Percentiles rank a stretch among this genome's conserved stretches.
These are phyloP conservation scores for Daedaleopsis nitida DNA, from an alignment of 768 basidiomycete genomes.

Conservation along the genomic window DNA sequence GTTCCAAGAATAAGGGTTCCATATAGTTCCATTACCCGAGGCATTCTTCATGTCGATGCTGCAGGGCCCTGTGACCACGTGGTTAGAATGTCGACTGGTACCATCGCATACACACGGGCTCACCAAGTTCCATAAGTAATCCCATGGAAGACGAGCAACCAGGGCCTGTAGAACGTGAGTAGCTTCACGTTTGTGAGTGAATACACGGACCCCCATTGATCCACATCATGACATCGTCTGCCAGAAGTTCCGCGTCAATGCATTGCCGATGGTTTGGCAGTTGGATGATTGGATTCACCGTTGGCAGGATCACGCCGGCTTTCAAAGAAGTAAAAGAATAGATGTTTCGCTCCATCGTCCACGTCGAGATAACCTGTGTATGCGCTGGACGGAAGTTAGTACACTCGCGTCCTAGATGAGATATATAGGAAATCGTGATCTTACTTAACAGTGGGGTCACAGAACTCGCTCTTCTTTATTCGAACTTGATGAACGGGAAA, in stretches of 20 bases:
- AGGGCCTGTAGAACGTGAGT: slow-evolving; percentile 44
- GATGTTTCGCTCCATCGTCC: slow-evolving; percentile 50
- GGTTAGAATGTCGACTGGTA: slow-evolving; percentile 24
- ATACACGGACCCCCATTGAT: slow-evolving; percentile 54
- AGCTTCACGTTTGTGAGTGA: not conserved
- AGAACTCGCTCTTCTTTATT: slow-evolving; percentile 62
- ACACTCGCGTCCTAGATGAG: not conserved
- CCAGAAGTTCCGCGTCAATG: not conserved
- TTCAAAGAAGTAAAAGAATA: slow-evolving; percentile 67
- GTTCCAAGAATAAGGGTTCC: slow-evolving; percentile 70
- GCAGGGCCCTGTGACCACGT: slow-evolving; percentile 50
- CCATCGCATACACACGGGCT: not conserved
- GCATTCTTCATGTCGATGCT: slow-evolving; percentile 56
- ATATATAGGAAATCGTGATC: not conserved
- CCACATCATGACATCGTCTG: slow-evolving; percentile 73
- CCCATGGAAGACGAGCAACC: slow-evolving; percentile 57
- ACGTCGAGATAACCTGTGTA: slow-evolving; percentile 52
- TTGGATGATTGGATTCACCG: slow-evolving; percentile 27
- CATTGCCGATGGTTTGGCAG: not conserved
- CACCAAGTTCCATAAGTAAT: slow-evolving; percentile 61
- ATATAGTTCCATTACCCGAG: slow-evolving; percentile 61
- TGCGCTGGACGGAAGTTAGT: slow-evolving; percentile 28
- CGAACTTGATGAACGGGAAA: slow-evolving; percentile 58
- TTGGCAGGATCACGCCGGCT: slow-evolving; percentile 45
- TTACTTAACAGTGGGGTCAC: slow-evolving; percentile 65